Base-by-base conservation (phyloP, 306 rosid species). In the Mimosa pudica region DNA sequence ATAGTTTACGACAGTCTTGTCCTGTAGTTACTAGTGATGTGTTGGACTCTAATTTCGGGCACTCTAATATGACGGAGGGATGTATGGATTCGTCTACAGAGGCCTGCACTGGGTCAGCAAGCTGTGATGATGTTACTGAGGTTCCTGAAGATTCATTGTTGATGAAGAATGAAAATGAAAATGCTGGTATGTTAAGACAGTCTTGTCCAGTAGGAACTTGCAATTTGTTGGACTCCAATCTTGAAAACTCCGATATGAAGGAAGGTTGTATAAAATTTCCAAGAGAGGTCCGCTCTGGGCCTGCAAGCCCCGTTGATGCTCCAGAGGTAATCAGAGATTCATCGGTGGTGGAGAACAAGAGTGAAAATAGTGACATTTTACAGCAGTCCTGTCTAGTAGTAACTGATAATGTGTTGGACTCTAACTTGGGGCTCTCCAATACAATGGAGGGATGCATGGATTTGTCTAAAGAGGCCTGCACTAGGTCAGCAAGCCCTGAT, bases 381-480 rank as follows among this genome's bases (percentile, higher is more conserved):
- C 87, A 77, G 83, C 89, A 41, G 82, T 79, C 84, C 1, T 78
- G 89, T 78, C 82, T 70, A 4, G 89, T 70, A 52, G 83, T 45
- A 42, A 75, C 74, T 76, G 77, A 52, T 76, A 13, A 44, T 72
- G 73, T 69, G 58, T 42, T 85, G 81, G 84, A 52, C 60, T 52
- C 60, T 16, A 17, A 52, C 6, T 7, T 52, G 6, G 24, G 80
- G 70, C 54, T 16, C 30, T 67, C 81, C 4, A 30, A 35, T 74
- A 74, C 60, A 60, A 45, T 10, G 6, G 88, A 79, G 61, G 73
- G 82, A 58, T 81, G 72, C 66, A 52, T 46, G 64, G 83, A 52
- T 77, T 46, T 51, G 47, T 74, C 62, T 52, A 16, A 57, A 78
- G 67, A 77, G 84, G 76, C 10, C 32, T 54, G 36, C 44, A 49